phyloP scores from a whole-genome alignment of 768 basidiomycete species.

The Lentinula lateritia region DNA sequence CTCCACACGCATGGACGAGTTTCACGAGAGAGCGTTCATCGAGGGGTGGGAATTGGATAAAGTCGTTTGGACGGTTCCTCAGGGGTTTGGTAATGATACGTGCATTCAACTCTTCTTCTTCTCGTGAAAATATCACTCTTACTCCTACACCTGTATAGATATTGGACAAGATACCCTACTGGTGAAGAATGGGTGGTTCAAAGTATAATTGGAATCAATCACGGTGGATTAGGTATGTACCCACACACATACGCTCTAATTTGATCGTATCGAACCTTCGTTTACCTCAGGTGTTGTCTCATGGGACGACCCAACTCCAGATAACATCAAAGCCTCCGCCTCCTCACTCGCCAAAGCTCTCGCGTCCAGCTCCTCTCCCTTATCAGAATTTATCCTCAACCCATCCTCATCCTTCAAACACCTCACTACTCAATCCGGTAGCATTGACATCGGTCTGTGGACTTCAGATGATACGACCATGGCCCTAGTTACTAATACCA shows the following conservation, averaged over 20 bases:
- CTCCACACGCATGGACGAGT: constrained; percentile 60
- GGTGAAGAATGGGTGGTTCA: constrained; percentile 67
- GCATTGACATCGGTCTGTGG: constrained; percentile 50
- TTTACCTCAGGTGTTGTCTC: constrained; percentile 34
- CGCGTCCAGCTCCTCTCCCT: constrained; percentile 20
- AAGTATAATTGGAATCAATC: constrained; percentile 62
- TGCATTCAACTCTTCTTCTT: constrained; percentile 19
- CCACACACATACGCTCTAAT: not conserved
- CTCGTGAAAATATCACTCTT: not conserved
- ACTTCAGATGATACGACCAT: constrained; percentile 32
- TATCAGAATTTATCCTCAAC: constrained; percentile 42
- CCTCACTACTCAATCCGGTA: constrained; percentile 27
- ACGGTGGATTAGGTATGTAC: constrained; percentile 51
- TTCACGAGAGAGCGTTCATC: constrained; percentile 48
- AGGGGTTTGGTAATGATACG: constrained; percentile 64
- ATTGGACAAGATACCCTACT: constrained; percentile 42
- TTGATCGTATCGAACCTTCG: not conserved
- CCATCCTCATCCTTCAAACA: constrained; percentile 35
- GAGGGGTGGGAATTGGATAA: constrained; percentile 67
- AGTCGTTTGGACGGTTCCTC: constrained; percentile 76
- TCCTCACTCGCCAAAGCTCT: constrained; percentile 43
- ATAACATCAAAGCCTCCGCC: constrained; percentile 47
- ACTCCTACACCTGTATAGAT: not conserved
- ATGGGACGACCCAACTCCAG: constrained; percentile 49
- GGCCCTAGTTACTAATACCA: constrained; percentile 47